A percentile compares a stretch with the other conserved stretches of the same genome.
Conservation (phyloP, 371 early-diverging fungal genomes). For the Apophysomyces trapeziformis region DNA sequence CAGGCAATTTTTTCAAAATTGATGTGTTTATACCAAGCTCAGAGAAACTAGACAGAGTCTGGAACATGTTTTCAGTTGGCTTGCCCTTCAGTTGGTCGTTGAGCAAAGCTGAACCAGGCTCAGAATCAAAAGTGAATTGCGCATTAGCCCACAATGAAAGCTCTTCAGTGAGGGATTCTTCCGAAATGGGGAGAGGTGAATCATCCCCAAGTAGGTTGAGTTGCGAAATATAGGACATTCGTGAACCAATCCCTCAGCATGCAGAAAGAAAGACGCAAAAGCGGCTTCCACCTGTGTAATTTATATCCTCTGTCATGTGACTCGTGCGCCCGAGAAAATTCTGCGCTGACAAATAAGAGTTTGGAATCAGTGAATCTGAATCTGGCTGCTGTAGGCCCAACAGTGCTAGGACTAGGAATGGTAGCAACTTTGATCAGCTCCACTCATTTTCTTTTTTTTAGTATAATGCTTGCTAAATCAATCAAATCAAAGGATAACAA, state of each 20-base stretch:
- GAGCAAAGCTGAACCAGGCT: slow-evolving; percentile 47
- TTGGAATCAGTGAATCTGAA: too few species aligned
- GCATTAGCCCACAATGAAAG: slow-evolving; percentile 72
- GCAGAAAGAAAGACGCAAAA: slow-evolving; percentile 12
- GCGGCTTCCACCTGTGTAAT: neutral
- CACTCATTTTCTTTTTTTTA: too few species aligned
- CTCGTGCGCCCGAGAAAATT: neutral
- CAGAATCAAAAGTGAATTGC: slow-evolving; percentile 70
- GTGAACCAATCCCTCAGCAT: slow-evolving; percentile 5
- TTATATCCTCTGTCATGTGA: neutral
- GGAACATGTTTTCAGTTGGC: slow-evolving; percentile 14
- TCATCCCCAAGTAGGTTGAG: slow-evolving; percentile 45
- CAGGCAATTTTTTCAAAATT: neutral
- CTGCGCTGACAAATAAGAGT: too few species aligned
- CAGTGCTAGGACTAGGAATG: too few species aligned
- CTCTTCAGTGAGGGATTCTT: slow-evolving; percentile 46
- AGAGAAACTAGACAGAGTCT: slow-evolving; percentile 14
- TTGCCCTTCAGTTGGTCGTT: slow-evolving; percentile 30
- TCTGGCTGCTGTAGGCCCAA: too few species aligned
- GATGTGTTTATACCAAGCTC: slow-evolving; percentile 9
- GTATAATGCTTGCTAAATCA: too few species aligned
- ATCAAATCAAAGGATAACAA: too few species aligned
- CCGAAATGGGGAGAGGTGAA: slow-evolving; percentile 39
- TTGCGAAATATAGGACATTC: slow-evolving; percentile 53
- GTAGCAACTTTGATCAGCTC: too few species aligned